phyloP scores from a whole-genome alignment of 306 rosid genomes.

The Astragalus glycyphyllos region DNA sequence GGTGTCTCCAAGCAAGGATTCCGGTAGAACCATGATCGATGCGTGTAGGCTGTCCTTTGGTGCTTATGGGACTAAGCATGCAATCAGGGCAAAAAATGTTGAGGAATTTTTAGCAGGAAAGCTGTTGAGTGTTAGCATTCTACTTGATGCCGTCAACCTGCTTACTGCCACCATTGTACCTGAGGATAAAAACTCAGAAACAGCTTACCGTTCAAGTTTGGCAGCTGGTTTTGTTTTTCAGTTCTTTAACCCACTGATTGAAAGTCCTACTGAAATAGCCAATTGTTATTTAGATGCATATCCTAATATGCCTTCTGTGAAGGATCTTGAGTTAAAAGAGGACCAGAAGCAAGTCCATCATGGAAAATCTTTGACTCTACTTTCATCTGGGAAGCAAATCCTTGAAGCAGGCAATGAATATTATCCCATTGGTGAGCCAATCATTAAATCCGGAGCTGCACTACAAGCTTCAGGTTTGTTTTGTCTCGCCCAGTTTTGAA shows the following conservation, averaged over 20 bases:
- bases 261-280: conserved; percentile 34
- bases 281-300: conserved; percentile 38
- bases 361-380: conserved; percentile 45
- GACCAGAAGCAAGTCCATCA: conserved; percentile 34
- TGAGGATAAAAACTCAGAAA: conserved; percentile 56
- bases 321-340: conserved; percentile 39
- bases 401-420: conserved; percentile 55
- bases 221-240: conserved; percentile 79
- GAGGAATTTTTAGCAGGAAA: conserved; percentile 75
- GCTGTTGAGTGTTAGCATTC: conserved; percentile 52
- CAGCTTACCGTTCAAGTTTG: conserved; percentile 77
- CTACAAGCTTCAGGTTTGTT: conserved; percentile 87
- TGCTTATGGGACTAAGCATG: conserved; percentile 70
- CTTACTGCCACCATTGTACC: conserved; percentile 58
- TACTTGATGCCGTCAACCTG: conserved; percentile 65
- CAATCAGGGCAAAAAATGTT: conserved; percentile 77
- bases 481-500: conserved; percentile 21
- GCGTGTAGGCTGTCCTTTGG: conserved; percentile 78
- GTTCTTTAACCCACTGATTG: conserved; percentile 68
- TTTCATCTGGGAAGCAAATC: conserved; percentile 74
- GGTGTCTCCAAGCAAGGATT: conserved; percentile 58
- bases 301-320: conserved; percentile 8
- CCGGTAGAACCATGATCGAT: conserved; percentile 53
- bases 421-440: conserved; percentile 75
- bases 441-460: conserved; percentile 74